Base-by-base conservation (phyloP, 441 rosid species). In the Erodium moschatum region DNA sequence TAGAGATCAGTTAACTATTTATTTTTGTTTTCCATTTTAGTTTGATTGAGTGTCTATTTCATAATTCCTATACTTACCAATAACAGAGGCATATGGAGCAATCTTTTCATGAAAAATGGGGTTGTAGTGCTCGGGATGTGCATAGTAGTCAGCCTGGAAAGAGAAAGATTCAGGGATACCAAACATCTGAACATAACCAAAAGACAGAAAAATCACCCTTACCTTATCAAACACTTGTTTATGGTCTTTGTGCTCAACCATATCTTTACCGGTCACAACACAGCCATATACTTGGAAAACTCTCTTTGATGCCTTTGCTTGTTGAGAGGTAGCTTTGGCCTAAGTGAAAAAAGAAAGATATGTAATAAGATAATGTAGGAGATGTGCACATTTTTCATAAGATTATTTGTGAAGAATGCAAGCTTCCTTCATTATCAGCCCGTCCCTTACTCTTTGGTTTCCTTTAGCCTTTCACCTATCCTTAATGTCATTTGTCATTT, bases 81-180 rank as follows among this genome's bases (percentile, higher is more conserved):
- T 88, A 67, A 84, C 82, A 74, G 97, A 84, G 44, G 96, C 83
- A 80, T 89, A 93, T n/a, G 96, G 93, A 21, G 87, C 90, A 35
- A 93, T 75, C 68, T 81, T 89, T 74, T 86, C 84, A 72, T 89
- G 97, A 81, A 89, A 91, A 73, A 85, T 64, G 64, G 96, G 84
- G 46, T 78, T 81, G 81, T 88, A 93, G 79, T 89, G 96, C 70
- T 86, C 98, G 4, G 97, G 97, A 76, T 93, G 96, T 64, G 86
- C 90, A 80, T 93, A 90, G 72, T 93, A 90, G 79, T 89, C 98
- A 0, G 81, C 88, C 98, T 93, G 91, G 73, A 80, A 69, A 18
- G 58, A 50, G 58, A 50, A 15, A 50, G 5, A n/a, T 50, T 50
- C 18, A n/a, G 58, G 58, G 18, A 13, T 3, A 54, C 61, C 60